Percentiles rank a stretch among this genome's conserved stretches.
phyloP scores from a whole-genome alignment of 441 rosid genomes.

The Bruguiera hainesii region DNA sequence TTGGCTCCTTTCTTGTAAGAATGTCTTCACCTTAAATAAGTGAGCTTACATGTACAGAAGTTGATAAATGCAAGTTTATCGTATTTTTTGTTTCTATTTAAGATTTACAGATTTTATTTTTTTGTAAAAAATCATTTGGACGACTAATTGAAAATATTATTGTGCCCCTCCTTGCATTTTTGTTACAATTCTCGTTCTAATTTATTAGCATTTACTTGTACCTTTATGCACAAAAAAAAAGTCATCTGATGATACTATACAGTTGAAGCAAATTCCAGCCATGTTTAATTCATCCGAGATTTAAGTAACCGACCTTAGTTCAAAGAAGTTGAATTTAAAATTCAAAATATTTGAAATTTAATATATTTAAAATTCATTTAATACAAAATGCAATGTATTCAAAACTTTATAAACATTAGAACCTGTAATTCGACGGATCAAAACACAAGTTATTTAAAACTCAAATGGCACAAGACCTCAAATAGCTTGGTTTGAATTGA shows the following conservation, averaged over 20 bases:
- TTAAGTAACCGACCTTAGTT: too few relatives aligned
- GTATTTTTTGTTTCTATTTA: background rate
- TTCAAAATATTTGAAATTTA: too few relatives aligned
- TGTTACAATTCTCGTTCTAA: background rate
- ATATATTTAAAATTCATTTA: too few relatives aligned
- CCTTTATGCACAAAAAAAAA: constrained; percentile 37
- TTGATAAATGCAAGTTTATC: background rate
- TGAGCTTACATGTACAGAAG: background rate
- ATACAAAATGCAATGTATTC: too few relatives aligned
- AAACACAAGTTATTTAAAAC: too few relatives aligned
- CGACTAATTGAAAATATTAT: background rate
- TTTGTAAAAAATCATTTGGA: background rate
- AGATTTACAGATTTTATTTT: background rate
- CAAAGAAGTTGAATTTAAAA: too few relatives aligned
- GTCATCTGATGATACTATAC: constrained; percentile 38
- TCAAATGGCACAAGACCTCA: too few relatives aligned
- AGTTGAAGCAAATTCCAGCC: constrained; percentile 72
- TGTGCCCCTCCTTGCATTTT: background rate
- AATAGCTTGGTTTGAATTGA: too few relatives aligned
- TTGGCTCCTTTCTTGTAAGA: too few relatives aligned
- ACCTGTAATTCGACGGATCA: too few relatives aligned
- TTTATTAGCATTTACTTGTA: background rate
- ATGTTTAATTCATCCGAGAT: constrained; percentile 20
- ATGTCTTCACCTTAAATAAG: too few relatives aligned
- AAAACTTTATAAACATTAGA: too few relatives aligned